Evolutionary conservation across 140 eudicot species (phyloP).

Genomic region (Flaveria floridana): DNA sequence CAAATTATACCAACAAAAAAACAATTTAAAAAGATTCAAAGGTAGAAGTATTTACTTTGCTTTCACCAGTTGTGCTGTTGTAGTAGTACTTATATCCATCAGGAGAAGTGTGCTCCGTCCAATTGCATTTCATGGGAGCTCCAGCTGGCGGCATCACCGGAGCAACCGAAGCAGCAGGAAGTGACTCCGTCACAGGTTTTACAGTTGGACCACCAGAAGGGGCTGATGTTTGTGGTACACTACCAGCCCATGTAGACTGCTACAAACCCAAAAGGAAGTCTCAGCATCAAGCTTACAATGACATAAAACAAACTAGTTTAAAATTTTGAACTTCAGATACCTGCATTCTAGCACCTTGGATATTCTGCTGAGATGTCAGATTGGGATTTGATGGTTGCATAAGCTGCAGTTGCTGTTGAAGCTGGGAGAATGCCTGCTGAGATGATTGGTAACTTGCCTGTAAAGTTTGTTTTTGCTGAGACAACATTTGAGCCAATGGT

Average conservation of each 20-base stretch:
- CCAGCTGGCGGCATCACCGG: conserved; percentile 35
- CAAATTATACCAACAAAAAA: neutral
- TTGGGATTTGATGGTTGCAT: conserved; percentile 83
- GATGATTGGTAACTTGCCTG: conserved; percentile 91
- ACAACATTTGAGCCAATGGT: conserved; percentile 85
- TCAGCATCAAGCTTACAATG: conserved; percentile 2
- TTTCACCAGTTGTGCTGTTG: conserved; percentile 82
- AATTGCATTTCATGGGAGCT: conserved; percentile 54
- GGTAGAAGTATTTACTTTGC: conserved; percentile 54
- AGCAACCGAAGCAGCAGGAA: conserved; percentile 48
- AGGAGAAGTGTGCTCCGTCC: conserved; percentile 93
- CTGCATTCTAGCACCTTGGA: conserved; percentile 64
- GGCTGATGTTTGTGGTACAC: conserved; percentile 43
- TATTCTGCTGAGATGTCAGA: conserved; percentile 46
- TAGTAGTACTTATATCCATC: conserved; percentile 93
- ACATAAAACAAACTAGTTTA: neutral
- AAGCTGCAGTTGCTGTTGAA: conserved; percentile 88
- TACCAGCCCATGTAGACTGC: conserved; percentile 67
- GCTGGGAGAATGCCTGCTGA: conserved; percentile 83
- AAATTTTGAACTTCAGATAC: conserved; percentile 29
- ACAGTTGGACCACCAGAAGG: conserved; percentile 33
- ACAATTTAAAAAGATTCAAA: neutral
- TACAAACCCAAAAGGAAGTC: conserved; percentile 2
- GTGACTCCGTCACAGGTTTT: conserved; percentile 42
- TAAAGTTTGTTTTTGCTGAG: conserved; percentile 83